Percentiles rank a stretch among this genome's conserved stretches.
These are phyloP conservation scores for Scenedesmus sp. DNA, from an alignment of 163 green algal species.

Conservation along the genomic window DNA sequence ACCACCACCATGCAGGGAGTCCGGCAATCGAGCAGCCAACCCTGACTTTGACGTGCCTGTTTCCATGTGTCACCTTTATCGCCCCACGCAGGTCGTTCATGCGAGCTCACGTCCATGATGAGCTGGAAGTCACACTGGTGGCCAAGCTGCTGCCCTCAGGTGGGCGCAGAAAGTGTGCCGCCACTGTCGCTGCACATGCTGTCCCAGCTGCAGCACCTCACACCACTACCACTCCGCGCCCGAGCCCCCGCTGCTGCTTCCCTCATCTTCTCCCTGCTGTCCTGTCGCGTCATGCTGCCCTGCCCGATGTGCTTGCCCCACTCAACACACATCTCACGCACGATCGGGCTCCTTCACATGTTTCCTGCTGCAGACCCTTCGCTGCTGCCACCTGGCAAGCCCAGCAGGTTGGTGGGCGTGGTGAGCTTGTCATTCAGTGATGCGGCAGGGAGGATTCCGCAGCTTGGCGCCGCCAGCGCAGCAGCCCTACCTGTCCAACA, in stretches of 20 bases:
- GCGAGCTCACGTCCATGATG: neutral
- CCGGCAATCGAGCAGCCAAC: too few species aligned
- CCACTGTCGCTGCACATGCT: neutral
- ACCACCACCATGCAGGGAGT: too few species aligned
- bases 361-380: constrained; percentile 20
- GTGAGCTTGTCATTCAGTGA: constrained; percentile 48
- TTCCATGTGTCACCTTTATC: neutral
- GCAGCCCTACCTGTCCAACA: constrained; percentile 61
- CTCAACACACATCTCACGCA: neutral
- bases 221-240: neutral
- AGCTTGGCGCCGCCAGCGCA: constrained; percentile 47
- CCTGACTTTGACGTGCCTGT: neutral
- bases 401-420: constrained; percentile 49
- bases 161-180: neutral
- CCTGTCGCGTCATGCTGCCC: neutral
- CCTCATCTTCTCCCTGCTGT: neutral
- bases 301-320: neutral
- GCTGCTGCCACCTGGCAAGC: constrained; percentile 55
- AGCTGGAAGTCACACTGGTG: constrained; percentile 38
- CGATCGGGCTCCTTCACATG: too few species aligned
- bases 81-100: constrained; percentile 43
- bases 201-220: neutral
- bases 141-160: constrained; percentile 37
- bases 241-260: neutral
- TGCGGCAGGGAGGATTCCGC: neutral